Conservation (phyloP, 2,329 filamentous ascomycete genomes). For the Stagonosporopsis vannaccii region DNA sequence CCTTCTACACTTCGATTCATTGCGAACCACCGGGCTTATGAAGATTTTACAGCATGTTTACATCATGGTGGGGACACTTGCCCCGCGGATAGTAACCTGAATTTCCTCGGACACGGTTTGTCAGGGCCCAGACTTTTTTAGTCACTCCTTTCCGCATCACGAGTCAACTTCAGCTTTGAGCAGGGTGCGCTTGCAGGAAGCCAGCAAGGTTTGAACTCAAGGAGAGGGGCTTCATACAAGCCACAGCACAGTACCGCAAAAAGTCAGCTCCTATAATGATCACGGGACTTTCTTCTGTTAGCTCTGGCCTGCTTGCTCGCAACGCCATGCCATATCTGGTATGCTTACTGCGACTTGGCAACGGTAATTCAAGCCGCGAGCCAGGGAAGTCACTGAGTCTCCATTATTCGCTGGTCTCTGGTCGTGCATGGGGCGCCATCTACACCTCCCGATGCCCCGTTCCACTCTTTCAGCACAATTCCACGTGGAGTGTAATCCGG, state of each 20-base stretch:
- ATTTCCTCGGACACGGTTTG: background rate
- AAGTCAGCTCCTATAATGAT: too few relatives aligned
- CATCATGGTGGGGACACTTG: constrained; percentile 11
- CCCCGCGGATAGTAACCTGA: background rate
- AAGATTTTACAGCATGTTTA: background rate
- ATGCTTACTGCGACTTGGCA: background rate
- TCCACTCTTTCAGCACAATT: background rate
- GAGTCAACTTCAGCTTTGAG: background rate
- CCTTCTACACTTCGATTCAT: background rate
- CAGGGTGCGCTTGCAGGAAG: background rate
- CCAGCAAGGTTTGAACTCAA: background rate
- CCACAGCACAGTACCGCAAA: background rate
- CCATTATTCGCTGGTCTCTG: background rate
- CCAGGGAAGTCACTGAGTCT: background rate
- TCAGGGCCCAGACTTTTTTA: constrained; percentile 7
- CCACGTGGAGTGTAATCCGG: constrained; percentile 1
- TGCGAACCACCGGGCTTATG: background rate
- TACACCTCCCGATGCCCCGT: constrained; percentile 8
- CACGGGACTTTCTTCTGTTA: too few relatives aligned
- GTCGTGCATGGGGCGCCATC: background rate
- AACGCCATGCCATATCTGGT: background rate
- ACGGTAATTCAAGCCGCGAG: background rate
- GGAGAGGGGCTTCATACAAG: background rate
- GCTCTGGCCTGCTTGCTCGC: background rate
- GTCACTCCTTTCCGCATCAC: background rate